Conservation (phyloP, 768 basidiomycete genomes). For the Mycena metata region DNA sequence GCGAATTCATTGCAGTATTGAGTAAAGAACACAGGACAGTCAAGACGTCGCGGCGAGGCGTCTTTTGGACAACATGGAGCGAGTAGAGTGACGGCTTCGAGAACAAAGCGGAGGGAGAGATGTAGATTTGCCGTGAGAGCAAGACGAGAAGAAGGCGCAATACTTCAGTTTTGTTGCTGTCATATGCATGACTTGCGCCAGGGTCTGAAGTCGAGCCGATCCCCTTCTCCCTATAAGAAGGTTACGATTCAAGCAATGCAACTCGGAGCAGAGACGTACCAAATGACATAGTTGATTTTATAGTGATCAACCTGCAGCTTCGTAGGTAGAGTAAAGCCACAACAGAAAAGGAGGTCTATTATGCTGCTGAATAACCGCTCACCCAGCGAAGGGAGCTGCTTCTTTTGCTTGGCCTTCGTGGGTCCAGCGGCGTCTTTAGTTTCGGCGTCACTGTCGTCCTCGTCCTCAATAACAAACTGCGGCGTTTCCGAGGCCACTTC, state of each 20-base stretch:
- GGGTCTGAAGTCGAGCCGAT: conserved; percentile 89
- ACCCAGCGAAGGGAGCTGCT: conserved; percentile 79
- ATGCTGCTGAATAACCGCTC: conserved; percentile 85
- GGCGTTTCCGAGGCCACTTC: conserved; percentile 48
- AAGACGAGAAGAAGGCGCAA: conserved; percentile 90
- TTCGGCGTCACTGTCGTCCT: conserved; percentile 71
- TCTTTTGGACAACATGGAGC: conserved; percentile 81
- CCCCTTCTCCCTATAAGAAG: conserved; percentile 85
- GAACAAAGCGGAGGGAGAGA: conserved; percentile 76
- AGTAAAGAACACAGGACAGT: conserved; percentile 93
- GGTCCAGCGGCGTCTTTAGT: conserved; percentile 46
- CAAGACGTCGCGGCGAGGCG: conserved; percentile 85
- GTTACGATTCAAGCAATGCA: conserved; percentile 9
- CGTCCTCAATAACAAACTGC: conserved; percentile 94
- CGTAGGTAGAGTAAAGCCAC: conserved; percentile 90
- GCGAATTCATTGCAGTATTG: conserved; percentile 88
- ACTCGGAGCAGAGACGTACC: conserved; percentile 62
- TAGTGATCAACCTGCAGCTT: conserved; percentile 83
- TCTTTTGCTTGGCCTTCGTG: conserved; percentile 52
- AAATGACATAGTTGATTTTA: conserved; percentile 90
- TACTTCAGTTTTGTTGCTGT: conserved; percentile 90
- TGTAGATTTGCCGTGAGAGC: conserved; percentile 92
- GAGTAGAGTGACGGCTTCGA: conserved; percentile 83
- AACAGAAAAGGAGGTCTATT: conserved; percentile 92
- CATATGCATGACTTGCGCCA: conserved; percentile 72